Base-by-base conservation (phyloP, 148 eudicot species). In the Vaccinium macrocarpon region DNA sequence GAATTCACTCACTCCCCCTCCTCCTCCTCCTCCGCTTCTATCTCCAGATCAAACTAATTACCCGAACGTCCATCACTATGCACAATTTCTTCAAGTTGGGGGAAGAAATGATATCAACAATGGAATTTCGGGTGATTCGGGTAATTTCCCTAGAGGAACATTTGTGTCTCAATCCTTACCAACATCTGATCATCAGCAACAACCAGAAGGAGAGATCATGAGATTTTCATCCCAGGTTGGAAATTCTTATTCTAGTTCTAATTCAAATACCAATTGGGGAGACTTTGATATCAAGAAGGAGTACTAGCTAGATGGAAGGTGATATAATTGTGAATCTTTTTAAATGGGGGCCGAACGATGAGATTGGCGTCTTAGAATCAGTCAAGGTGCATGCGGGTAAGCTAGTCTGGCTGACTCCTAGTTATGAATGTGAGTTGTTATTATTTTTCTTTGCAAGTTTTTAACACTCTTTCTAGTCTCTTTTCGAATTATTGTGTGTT, bases 81-180 rank as follows among this genome's bases (percentile, higher is more conserved):
- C 79, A 49, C 57, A 76, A 4, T 56, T 49, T 49, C 79, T 76
- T 76, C 56, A 68, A 4, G 73, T 16, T 29, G 38, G 73, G 38
- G 18, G 18, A 4, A 29, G 73, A 68, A 4, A 68, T 42, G 13
- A 68, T 12, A 0, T 1, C 1, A 68, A 13, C 13, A 27, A 76
- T 11, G 56, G 70, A 64, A 23, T 23, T 64, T 64, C 70, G 29
- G 13, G 32, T 13, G 35, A 18, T 48, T 76, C 56, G 2, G 55
- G 79, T n/a, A 11, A 18, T 50, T 76, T 9, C 15, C 79, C 56
- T 12, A 23, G 56, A 49, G 79, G 79, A 76, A 49, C 56, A 49
- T 76, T 49, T 76, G 79, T n/a, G 50, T 49, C 79, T 75, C 79
- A 75, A 75, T 21, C 32, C n/a, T n/a, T 11, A 75, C 10, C 29